Conservation (phyloP, 2,329 filamentous ascomycete genomes). For the Trichoderma atrobrunneum region DNA sequence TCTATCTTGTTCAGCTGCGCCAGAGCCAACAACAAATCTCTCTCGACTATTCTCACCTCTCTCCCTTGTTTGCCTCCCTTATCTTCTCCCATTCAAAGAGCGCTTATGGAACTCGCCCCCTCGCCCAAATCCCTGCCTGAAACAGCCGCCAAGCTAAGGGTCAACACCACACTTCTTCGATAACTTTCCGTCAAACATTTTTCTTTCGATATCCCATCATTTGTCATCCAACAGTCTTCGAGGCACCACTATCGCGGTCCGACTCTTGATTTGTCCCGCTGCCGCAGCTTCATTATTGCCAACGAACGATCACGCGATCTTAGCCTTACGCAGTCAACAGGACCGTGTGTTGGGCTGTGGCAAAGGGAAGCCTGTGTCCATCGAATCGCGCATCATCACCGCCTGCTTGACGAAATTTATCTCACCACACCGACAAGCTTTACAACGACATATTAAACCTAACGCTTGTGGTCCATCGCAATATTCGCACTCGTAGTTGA, state of each 20-base stretch:
- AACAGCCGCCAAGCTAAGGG: conserved; percentile 23
- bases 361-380: not conserved
- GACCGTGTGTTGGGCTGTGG: not conserved
- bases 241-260: not conserved
- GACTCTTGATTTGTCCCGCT: not conserved
- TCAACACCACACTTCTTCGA: conserved; percentile 9
- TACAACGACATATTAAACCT: not conserved
- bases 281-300: not conserved
- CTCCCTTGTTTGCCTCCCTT: conserved; percentile 8
- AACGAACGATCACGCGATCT: conserved; percentile 10
- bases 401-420: not conserved
- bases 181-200: conserved; percentile 16
- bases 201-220: conserved; percentile 19
- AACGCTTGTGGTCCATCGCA: not conserved
- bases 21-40: not conserved
- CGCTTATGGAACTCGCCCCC: conserved; percentile 14
- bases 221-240: conserved; percentile 11
- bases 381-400: not conserved
- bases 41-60: not conserved
- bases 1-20: not conserved
- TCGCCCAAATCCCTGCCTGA: conserved; percentile 27
- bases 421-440: not conserved
- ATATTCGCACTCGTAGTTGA: not conserved
- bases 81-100: not conserved
- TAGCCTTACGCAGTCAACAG: conserved; percentile 2